Base-by-base conservation (phyloP, 345 rosid genomes). In the Theobroma cacao region DNA sequence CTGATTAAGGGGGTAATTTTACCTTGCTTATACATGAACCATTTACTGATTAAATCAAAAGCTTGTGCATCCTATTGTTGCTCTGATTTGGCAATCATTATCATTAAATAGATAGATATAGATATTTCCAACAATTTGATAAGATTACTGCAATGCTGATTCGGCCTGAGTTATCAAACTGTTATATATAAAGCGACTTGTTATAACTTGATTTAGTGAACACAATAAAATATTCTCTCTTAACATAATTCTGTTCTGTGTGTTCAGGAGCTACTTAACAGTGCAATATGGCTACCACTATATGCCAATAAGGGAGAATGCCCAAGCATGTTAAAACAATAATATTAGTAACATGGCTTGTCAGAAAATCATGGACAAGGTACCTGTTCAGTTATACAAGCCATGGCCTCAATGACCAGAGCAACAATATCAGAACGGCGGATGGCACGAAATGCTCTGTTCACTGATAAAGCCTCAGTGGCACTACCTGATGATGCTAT, bases 361-460 rank as follows among this genome's bases (percentile, higher is more conserved):
- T 77, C 52, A 26, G 24, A 40, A 80, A 80, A 70, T 40, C 56
- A 40, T 47, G 52, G 53, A 81, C 70, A 79, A 76, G 43, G 31
- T 85, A 95, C 99, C 96, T 95, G 99, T 81, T 95, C 99, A 47
- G 98, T 93, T 82, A 92, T 91, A 79, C 97, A 95, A 72, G 97
- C 96, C 97, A 95, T 45, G 79, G 98, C 98, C 87, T 95, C 99
- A 83, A 95, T 90, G 86, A 95, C 94, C 63, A 95, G 94, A 79
- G 99, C 97, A 75, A 93, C 97, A 62, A 95, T 98, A 82, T 95
- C 99, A 75, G 99, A 93, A 58, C 96, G 96, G 40, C 93, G 93
- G 79, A 95, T 83, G 75, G 98, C 99, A 60, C 93, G 92, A 58
- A 95, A 90, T 84, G 98, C 99, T 85, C 98, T 89, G 77, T 93